These are phyloP conservation scores for Pythium aristosporum DNA, from an alignment of 352 stramenopile species.

Conservation along the genomic window DNA sequence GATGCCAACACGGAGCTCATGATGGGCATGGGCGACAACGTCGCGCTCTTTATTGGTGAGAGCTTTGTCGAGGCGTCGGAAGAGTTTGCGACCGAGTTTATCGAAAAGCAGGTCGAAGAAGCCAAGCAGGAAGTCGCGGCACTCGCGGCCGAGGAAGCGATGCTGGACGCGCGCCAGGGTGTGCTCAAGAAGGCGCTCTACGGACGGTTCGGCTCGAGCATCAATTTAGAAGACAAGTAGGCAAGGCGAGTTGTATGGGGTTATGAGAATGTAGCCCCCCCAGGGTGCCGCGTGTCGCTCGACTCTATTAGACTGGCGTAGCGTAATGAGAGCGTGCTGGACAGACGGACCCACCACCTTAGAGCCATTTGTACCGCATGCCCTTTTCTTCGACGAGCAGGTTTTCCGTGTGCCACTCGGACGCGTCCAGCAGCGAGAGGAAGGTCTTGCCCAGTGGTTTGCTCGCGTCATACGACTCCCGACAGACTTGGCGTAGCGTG, in stretches of 20 bases:
- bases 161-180: conserved; percentile 87
- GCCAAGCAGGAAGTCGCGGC: conserved; percentile 79
- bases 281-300: conserved; percentile 1
- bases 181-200: conserved; percentile 96
- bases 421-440: conserved; percentile 35
- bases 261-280: neutral
- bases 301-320: neutral
- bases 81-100: conserved; percentile 93
- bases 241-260: neutral
- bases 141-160: conserved; percentile 83
- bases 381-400: conserved; percentile 62
- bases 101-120: conserved; percentile 88
- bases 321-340: neutral
- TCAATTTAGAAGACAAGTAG: conserved; percentile 96
- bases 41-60: conserved; percentile 93
- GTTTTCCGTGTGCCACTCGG: conserved; percentile 59
- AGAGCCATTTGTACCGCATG: conserved; percentile 59
- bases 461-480: conserved; percentile 33
- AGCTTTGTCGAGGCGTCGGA: conserved; percentile 94
- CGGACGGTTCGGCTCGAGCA: conserved; percentile 94
- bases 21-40: conserved; percentile 91
- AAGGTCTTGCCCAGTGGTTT: conserved; percentile 35
- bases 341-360: neutral
- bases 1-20: conserved; percentile 98
- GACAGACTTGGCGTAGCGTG: conserved; percentile 26